Evolutionary conservation across 2,329 filamentous ascomycete genomes (phyloP), one percentile per base, ranked within the genome.

Genomic region (Phaeoacremonium minimum): DNA sequence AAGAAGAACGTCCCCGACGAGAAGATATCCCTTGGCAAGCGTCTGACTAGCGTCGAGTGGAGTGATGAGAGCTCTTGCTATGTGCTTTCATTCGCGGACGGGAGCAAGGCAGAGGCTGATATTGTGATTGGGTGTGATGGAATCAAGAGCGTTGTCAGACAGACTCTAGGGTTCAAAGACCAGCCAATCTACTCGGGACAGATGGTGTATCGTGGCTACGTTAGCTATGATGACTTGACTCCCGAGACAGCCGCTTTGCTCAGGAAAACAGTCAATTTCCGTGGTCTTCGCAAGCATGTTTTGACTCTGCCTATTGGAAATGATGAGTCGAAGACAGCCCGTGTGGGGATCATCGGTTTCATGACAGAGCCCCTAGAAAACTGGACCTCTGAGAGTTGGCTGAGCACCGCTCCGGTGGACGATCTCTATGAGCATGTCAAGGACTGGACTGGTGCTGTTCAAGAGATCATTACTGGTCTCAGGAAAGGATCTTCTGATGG

Each of bases 111-210:
- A 3, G 44, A 51, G 7, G 60, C 64, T 4, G 60, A 64, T 17
- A 61, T 55, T 0, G 36, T 80, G 0, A 59, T 85, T 31, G 80
- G 76, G 0, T 81, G 77, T 44, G 80, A 85, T 51, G 80, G 80
- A 0, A 80, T 84, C 48, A 82, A 82, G 51, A 77, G 73, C 7
- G 58, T 60, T 13, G 66, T 73, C 1, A 57, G 77, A 2, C 50
- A 67, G 18, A 49, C 73, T 6, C 53, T 82, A 7, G 55, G 79
- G 1, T 71, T 69, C 0, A 47, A 58, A 2, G 47, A 57, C 13
- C 40, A 55, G 53, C 37, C 57, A 56, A 58, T 49, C 18, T 60
- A 60, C 41, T 57, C 54, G 1, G 57, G 57, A 12, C 57, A 60
- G 44, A 53, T 60, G 30, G 57, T 59, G 2, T 60, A 61, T 35